phyloP scores from a whole-genome alignment of 176 grass and related monocot genomes.

The Aegilops bicornis region DNA sequence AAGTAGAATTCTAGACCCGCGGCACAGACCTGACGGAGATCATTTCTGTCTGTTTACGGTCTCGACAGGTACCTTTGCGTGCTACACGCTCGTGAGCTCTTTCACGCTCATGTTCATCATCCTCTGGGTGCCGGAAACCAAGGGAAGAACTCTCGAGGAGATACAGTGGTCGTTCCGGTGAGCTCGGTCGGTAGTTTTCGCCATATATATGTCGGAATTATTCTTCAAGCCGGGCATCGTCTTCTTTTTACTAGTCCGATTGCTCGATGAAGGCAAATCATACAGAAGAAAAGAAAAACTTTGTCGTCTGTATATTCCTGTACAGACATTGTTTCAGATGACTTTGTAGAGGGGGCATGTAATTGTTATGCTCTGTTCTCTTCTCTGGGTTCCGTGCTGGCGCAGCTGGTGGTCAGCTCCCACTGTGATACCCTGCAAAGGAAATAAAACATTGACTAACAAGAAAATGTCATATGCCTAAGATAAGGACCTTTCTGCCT shows the following conservation, averaged over 20 bases:
- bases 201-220: not conserved
- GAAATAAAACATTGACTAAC: too few species aligned
- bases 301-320: not conserved
- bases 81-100: constrained; percentile 65
- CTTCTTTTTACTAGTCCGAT: not conserved
- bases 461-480: too few species aligned
- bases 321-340: constrained; percentile 10
- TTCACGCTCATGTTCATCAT: constrained; percentile 69
- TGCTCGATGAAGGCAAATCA: not conserved
- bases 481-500: too few species aligned
- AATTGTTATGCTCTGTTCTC: too few species aligned
- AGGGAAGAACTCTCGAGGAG: constrained; percentile 81
- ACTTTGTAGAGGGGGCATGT: not conserved
- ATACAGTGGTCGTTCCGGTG: constrained; percentile 77
- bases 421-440: too few species aligned
- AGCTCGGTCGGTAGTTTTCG: not conserved
- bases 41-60: not conserved
- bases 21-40: not conserved
- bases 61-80: constrained; percentile 67
- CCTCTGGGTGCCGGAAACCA: constrained; percentile 91
- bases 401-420: too few species aligned
- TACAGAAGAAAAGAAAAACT: not conserved
- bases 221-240: not conserved
- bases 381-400: too few species aligned
- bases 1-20: not conserved